A percentile compares a stretch with the other conserved stretches of the same genome.
phyloP scores from a whole-genome alignment of 2,329 filamentous ascomycete genomes.

The Myriosclerotinia scirpicola region DNA sequence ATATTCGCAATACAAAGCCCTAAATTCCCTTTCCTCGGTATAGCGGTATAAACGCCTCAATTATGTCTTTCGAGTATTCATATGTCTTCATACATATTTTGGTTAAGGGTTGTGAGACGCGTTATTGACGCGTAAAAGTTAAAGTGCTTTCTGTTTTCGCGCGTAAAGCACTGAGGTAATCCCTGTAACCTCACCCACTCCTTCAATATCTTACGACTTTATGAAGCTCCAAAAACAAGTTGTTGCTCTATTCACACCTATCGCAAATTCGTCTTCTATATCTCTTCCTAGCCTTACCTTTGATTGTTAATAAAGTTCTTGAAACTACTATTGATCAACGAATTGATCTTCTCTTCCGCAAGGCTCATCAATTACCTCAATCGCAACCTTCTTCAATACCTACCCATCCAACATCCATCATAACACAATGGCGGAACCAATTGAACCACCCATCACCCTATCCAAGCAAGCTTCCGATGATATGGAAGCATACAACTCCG shows the following conservation, averaged over 20 bases:
- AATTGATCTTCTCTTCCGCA: neutral
- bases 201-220: neutral
- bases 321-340: neutral
- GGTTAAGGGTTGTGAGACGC: conserved; percentile 25
- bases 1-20: conserved; percentile 26
- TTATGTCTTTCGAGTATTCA: conserved; percentile 2
- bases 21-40: neutral
- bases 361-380: conserved; percentile 5
- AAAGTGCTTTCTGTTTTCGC: conserved; percentile 18
- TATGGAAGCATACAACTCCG: conserved; percentile 38
- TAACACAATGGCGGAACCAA: conserved; percentile 36
- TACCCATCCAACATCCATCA: neutral
- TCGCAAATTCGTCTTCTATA: conserved; percentile 22
- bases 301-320: neutral
- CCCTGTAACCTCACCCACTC: conserved; percentile 6
- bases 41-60: neutral
- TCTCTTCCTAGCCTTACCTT: neutral
- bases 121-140: conserved; percentile 26
- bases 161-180: conserved; percentile 16
- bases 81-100: conserved; percentile 14
- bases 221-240: conserved; percentile 8
- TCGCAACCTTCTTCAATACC: neutral
- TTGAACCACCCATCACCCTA: conserved; percentile 33
- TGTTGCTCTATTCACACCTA: conserved; percentile 13
- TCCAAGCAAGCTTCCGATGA: conserved; percentile 32